Base-by-base conservation (phyloP, 768 basidiomycete genomes). In the Suillus alpinus region DNA sequence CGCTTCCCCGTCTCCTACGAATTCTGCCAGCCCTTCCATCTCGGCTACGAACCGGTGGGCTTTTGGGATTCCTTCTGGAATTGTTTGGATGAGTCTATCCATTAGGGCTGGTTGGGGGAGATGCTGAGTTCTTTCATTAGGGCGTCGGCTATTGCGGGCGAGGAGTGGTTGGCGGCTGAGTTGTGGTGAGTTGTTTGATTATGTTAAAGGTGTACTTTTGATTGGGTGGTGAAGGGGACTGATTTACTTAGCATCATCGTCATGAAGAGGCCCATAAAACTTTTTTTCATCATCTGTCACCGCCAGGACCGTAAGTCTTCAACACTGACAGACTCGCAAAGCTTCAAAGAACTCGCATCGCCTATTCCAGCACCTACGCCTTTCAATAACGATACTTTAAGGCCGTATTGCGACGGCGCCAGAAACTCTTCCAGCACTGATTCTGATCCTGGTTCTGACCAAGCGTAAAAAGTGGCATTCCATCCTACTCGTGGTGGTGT, bases 1-100 rank as follows among this genome's bases (percentile, higher is more conserved):
- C 12, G 73, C 77, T 61, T 77, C 77, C 0, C 70, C 76, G 6
- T 69, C 74, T 29, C 77, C 78, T 7, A 84, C 81, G 68, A 85
- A 85, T 3, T 69, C 74, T 5, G 81, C 77, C 36, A 85, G 84
- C 68, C 86, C 85, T 56, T 82, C 73, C 85, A 84, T 85, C 71
- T 86, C 83, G 47, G 78, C 80, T 14, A 81, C 78, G 80, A 78
- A 86, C 56, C 84, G 76, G 64, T 86, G 83, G 2, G 83, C 82
- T 64, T 86, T 86, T 31, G 82, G 82, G 13, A 85, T 72, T 80
- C 83, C 82, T 53, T 76, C 69, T 8, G 82, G 79, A 20, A 84
- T 67, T 10, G 69, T 64, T 20, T 66, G 61, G 12, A 71, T 72
- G 49, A 81, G 75, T 31, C 81, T 74, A 61, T 74, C 62, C 23